phyloP scores from a whole-genome alignment of 371 early-diverging fungal species.

The Mucor circinelloides region DNA sequence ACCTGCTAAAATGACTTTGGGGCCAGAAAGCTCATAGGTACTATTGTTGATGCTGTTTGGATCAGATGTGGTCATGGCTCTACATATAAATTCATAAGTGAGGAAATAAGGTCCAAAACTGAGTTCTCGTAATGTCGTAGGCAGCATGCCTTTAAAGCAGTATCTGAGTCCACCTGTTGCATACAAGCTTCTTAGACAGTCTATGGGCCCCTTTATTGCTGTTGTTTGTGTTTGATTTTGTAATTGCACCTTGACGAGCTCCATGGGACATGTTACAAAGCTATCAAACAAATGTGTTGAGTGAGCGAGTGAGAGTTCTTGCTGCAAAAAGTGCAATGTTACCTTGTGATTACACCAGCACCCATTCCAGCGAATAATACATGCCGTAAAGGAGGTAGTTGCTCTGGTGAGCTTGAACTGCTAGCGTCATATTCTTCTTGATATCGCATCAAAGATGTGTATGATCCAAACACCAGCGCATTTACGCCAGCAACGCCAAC shows the following conservation, averaged over 20 bases:
- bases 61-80: constrained; percentile 29
- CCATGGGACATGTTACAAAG: constrained; percentile 66
- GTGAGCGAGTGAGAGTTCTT: not conserved
- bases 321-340: not conserved
- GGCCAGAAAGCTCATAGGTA: constrained; percentile 50
- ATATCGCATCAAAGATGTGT: constrained; percentile 55
- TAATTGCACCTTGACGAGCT: constrained; percentile 66
- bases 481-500: constrained; percentile 69
- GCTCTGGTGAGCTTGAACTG: not conserved
- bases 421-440: constrained; percentile 31
- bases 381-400: constrained; percentile 38
- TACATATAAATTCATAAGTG: constrained; percentile 67
- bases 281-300: constrained; percentile 19
- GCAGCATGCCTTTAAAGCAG: constrained; percentile 62
- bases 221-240: constrained; percentile 52
- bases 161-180: constrained; percentile 60
- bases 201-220: constrained; percentile 53
- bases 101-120: constrained; percentile 82
- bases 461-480: constrained; percentile 70
- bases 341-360: constrained; percentile 67
- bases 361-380: constrained; percentile 68
- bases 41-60: not conserved
- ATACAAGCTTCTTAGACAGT: constrained; percentile 63
- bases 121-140: constrained; percentile 71
- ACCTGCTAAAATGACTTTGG: constrained; percentile 68